Conservation (phyloP, 257 asterid genomes). For the Solanum verrucosum region DNA sequence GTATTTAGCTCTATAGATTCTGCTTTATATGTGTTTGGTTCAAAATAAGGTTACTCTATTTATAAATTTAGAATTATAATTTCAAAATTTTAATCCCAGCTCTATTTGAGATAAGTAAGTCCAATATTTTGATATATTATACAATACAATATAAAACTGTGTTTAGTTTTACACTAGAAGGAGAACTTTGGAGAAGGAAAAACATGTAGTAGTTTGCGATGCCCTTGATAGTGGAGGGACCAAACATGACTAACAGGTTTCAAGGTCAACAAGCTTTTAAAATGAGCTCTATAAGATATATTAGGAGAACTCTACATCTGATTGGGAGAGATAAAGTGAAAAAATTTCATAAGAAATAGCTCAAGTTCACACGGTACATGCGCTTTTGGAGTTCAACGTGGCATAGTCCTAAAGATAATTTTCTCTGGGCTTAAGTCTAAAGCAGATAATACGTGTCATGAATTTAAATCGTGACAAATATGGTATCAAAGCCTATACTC, state of each 20-base stretch:
- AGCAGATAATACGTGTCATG: no score
- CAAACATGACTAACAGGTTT: neutral
- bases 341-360: accelerated
- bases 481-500: neutral
- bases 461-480: no score
- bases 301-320: no score
- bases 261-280: no score
- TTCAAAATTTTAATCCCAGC: neutral
- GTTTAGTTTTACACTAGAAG: neutral
- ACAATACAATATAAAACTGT: no score
- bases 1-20: neutral
- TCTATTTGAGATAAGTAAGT: neutral
- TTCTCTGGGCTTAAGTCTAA: no score
- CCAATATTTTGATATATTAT: neutral
- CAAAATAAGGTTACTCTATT: neutral
- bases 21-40: neutral
- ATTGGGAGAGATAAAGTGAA: neutral
- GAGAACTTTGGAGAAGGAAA: neutral
- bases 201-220: neutral
- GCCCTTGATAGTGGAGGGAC: neutral
- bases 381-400: neutral
- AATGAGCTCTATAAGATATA: neutral
- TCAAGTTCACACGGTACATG: neutral
- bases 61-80: neutral
- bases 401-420: no score